Evolutionary conservation across 1,284 basidiomycete species (phyloP).

Genomic region (Boletus sp.): DNA sequence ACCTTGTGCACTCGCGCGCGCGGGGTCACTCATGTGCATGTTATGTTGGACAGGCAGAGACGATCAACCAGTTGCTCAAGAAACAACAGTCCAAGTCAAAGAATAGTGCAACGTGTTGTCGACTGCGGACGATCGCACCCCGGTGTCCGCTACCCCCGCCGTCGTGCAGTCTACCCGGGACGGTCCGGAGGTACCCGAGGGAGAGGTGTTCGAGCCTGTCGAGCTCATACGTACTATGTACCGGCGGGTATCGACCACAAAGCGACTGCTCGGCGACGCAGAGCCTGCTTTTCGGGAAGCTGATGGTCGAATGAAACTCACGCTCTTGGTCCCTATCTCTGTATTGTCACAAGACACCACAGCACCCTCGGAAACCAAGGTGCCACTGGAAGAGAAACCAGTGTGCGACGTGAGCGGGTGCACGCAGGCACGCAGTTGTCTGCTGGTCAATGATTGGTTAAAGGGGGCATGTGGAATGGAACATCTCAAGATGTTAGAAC

Average conservation of each 20-base stretch:
- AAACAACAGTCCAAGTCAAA: constrained; percentile 80
- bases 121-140: constrained; percentile 46
- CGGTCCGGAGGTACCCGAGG: constrained; percentile 33
- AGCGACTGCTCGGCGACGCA: constrained; percentile 8
- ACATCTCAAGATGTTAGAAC: constrained; percentile 56
- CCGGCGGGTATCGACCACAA: constrained; percentile 58
- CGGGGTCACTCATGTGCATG: neutral
- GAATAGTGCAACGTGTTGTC: constrained; percentile 54
- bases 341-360: constrained; percentile 28
- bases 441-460: constrained; percentile 48
- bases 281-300: neutral
- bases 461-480: constrained; percentile 54
- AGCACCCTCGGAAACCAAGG: neutral
- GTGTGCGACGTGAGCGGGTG: constrained; percentile 52
- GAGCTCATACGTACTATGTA: constrained; percentile 53
- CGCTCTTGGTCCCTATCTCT: constrained; percentile 53
- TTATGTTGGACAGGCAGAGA: constrained; percentile 57
- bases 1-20: too few relatives aligned
- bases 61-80: constrained; percentile 81
- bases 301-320: constrained; percentile 38
- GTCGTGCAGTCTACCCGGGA: constrained; percentile 31
- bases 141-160: constrained; percentile 33
- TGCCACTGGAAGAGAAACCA: constrained; percentile 13
- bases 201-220: constrained; percentile 33
- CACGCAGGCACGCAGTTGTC: constrained; percentile 46